Percentiles rank a stretch among this genome's conserved stretches.
phyloP scores from a whole-genome alignment of 1,284 basidiomycete genomes.

The Ustilago shanxiensis region DNA sequence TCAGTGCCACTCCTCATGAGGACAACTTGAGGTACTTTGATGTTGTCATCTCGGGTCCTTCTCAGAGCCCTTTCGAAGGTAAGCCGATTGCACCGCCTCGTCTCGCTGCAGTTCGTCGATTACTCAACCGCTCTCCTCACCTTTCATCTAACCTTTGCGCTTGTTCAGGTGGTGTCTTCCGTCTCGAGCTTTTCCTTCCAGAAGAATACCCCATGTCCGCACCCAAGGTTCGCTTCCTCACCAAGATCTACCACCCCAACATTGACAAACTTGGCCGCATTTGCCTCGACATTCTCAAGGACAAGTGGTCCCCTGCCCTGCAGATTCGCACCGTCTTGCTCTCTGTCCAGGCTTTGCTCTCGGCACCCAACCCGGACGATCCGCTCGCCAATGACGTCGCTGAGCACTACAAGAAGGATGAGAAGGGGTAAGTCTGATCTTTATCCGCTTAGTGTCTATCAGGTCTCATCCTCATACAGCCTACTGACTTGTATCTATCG shows the following conservation, averaged over 20 bases:
- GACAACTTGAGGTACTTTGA: constrained; percentile 99
- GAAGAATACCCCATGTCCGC: constrained; percentile 99
- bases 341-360: constrained; percentile 93
- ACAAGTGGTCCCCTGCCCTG: constrained; percentile 98
- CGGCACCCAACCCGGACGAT: constrained; percentile 97
- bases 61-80: constrained; percentile 88
- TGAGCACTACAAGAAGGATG: constrained; percentile 98
- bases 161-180: constrained; percentile 79
- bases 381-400: constrained; percentile 93
- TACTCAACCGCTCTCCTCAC: background rate
- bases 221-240: constrained; percentile 97
- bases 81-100: constrained; percentile 9
- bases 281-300: constrained; percentile 97
- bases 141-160: background rate
- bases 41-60: constrained; percentile 93
- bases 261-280: constrained; percentile 99
- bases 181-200: constrained; percentile 94
- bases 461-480: background rate
- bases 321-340: constrained; percentile 98
- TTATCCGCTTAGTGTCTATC: no score
- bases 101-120: background rate
- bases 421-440: constrained; percentile 80
- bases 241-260: constrained; percentile 99
- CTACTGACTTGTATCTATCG: background rate
- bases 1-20: constrained; percentile 91